These are phyloP conservation scores for Penicillium paneum DNA, from an alignment of 2,329 filamentous ascomycete species.

Conservation along the genomic window DNA sequence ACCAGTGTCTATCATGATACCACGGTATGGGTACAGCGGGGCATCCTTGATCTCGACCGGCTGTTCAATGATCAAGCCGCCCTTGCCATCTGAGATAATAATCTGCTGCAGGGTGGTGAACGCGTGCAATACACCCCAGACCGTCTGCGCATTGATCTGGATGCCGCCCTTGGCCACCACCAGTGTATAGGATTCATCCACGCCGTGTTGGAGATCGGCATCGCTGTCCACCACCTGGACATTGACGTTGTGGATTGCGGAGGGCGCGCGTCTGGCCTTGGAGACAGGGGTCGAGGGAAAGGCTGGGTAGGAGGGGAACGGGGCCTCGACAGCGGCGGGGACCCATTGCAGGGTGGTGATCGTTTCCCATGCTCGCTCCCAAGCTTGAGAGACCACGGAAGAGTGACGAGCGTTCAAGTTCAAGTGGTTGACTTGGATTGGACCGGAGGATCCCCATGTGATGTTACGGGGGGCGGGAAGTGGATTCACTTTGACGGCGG, in stretches of 20 bases:
- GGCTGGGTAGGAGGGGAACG: constrained; percentile 49
- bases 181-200: constrained; percentile 57
- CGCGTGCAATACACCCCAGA: constrained; percentile 55
- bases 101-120: constrained; percentile 58
- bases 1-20: constrained; percentile 55
- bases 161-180: constrained; percentile 45
- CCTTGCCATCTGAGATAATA: constrained; percentile 48
- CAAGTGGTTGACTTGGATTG: constrained; percentile 43
- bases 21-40: constrained; percentile 54
- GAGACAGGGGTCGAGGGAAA: constrained; percentile 45
- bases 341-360: constrained; percentile 54
- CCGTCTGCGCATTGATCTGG: constrained; percentile 49
- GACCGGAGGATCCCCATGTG: constrained; percentile 53
- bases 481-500: constrained; percentile 53
- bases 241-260: constrained; percentile 43
- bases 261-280: constrained; percentile 31
- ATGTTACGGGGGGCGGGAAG: constrained; percentile 54
- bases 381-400: constrained; percentile 46
- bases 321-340: constrained; percentile 52
- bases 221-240: constrained; percentile 47
- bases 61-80: constrained; percentile 51
- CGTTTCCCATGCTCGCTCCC: constrained; percentile 49
- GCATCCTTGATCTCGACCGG: constrained; percentile 51
- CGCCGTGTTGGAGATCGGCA: constrained; percentile 53
- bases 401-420: constrained; percentile 31